phyloP scores from a whole-genome alignment of 176 grass and related monocot genomes.

The Guadua angustifolia region DNA sequence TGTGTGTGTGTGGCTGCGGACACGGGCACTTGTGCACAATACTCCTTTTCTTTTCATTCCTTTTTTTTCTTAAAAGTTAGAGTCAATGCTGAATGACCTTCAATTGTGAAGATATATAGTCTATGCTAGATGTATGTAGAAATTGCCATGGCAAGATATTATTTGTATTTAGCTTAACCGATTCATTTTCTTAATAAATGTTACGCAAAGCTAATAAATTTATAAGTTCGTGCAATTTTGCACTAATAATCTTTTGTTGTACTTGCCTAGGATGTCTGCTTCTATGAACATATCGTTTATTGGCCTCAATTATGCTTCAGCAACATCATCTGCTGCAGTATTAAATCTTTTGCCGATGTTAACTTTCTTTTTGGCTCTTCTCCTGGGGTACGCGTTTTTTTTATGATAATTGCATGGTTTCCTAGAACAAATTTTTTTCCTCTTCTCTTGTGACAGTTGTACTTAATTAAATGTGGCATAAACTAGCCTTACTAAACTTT shows the following conservation, averaged over 20 bases:
- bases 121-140: not conserved
- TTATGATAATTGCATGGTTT: not conserved
- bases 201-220: too few relatives aligned
- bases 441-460: not conserved
- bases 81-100: not conserved
- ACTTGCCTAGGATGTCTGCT: constrained; percentile 44
- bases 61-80: not conserved
- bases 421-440: not conserved
- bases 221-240: not conserved
- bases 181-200: not conserved
- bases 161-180: not conserved
- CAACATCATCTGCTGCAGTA: constrained; percentile 51
- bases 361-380: constrained; percentile 55
- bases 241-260: not conserved
- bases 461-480: not conserved
- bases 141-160: not conserved
- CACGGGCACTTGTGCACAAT: not conserved
- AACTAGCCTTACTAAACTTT: too few relatives aligned
- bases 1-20: not conserved
- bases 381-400: constrained; percentile 34
- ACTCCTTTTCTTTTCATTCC: not conserved
- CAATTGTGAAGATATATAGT: not conserved
- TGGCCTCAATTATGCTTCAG: constrained; percentile 50
- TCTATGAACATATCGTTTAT: constrained; percentile 40
- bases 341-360: constrained; percentile 49